Evolutionary conservation across 768 basidiomycete species (phyloP), one percentile per base, ranked within the genome.

Genomic region (Nidularia pulvinata): DNA sequence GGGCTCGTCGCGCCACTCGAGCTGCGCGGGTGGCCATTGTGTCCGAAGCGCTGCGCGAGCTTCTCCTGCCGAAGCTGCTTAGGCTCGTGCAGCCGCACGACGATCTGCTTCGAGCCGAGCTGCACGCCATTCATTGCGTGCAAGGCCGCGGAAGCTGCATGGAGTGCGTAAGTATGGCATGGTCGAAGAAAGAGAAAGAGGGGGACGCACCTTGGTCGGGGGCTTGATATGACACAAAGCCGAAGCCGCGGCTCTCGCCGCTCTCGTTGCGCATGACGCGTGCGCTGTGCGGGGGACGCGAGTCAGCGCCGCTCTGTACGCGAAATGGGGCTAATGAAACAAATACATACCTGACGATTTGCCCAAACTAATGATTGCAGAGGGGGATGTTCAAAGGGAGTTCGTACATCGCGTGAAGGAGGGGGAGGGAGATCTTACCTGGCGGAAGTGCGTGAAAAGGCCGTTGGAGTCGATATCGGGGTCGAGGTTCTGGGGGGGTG

Each of bases 51-150:
- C 52, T 88, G 86, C 11, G 91, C 91, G 7, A 94, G 76, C 59
- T 94, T 93, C 71, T 93, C 91, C 65, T 93, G 89, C 19, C 94
- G 82, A n/a, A 94, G 70, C 65, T 93, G 90, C 66, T 93, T 95
- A 6, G 93, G 93, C 68, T 95, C 94, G 59, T 95, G 93, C 50
- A 95, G 71, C 42, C 94, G 83, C 30, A 96, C 94, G 1, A 91
- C 88, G 36, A 96, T 78, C 51, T 89, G 84, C 65, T 94, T 93
- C 11, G 78, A 71, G 33, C 90, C 91, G 32, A 95, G 54, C 30
- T 81, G 71, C 11, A 72, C 66, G 13, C 92, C 91, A 53, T 95
- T 93, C 93, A 95, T 94, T 7, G 74, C 81, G 49, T 83, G 82
- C 78, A 94, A 70, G 0, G 94, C 94, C 7, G 80, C 78, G 32